Base-by-base conservation (phyloP, 805 yeast species). In the Wickerhamomyces hampshirensis region DNA sequence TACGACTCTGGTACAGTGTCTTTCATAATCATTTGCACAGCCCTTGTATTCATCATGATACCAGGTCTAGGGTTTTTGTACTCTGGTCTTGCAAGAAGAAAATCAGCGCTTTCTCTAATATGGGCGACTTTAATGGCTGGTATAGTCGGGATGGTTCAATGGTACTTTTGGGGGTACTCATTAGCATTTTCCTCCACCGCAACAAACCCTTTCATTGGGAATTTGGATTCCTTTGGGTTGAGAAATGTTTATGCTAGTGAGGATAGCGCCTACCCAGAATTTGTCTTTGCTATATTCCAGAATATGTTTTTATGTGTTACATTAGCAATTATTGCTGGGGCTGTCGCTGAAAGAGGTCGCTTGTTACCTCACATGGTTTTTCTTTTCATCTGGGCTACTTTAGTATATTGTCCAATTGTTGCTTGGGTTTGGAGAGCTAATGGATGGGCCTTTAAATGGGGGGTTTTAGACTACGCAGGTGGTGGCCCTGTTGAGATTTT, bases 161-260 rank as follows among this genome's bases (percentile, higher is more conserved):
- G 98, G 98, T 91, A 88, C 60, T 87, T 91, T 57, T 93, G 98
- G 96, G 97, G 96, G n/a, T 89, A 86, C 58, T 86, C 96, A 0
- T 63, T 91, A 29, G 94, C 98, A 4, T 88, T 93, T 53, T 77
- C 91, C 0, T 51, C 70, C n/a, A 73, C 84, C 0, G 87, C 96
- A 2, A 66, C 80, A 23, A 88, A 89, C 60, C 77, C 80, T 30
- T 93, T 80, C 58, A 91, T 91, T 49, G 98, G 98, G 5, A 81
- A 91, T 58, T 62, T 91, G 49, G 80, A 79, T 49, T 71, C 79
- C 31, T 85, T 89, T 60, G 98, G 96, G 5, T 77, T 86, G 54
- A 73, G 83, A 55, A 72, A 84, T 56, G 76, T 87, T 10, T 66
- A 79, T 53, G 70, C 80, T 43, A 49, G 58, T 15, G 58, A 56